Percentiles rank a stretch among this genome's conserved stretches.
Conservation (phyloP, 805 yeast species). For the Yueomyces sp. region DNA sequence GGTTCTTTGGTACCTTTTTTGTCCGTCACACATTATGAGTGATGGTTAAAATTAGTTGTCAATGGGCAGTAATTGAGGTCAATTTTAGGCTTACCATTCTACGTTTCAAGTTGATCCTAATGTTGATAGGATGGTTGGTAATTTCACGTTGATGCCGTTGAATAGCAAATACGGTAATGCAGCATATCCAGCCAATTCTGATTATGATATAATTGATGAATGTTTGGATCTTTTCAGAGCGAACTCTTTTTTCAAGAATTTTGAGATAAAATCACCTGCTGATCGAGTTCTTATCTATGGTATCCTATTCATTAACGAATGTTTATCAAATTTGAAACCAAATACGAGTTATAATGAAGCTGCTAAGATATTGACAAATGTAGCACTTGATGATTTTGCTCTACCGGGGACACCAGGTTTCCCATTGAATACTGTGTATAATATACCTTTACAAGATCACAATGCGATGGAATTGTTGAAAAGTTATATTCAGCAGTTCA, state of each 20-base stretch:
- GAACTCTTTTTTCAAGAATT: constrained; percentile 90
- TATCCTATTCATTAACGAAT: constrained; percentile 75
- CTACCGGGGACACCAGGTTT: constrained; percentile 94
- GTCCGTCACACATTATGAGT: no score
- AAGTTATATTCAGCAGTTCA: constrained; percentile 75
- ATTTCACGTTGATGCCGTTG: constrained; percentile 73
- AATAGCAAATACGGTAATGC: constrained; percentile 84
- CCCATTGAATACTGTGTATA: constrained; percentile 71
- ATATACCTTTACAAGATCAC: constrained; percentile 56
- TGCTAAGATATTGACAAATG: constrained; percentile 55
- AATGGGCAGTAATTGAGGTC: no score
- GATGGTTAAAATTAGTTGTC: no score
- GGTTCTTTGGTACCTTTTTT: no score
- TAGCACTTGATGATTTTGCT: constrained; percentile 76
- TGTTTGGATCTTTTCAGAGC: constrained; percentile 85
- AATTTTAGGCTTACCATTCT: constrained; percentile 54
- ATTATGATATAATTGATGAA: constrained; percentile 89
- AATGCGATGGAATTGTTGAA: constrained; percentile 70
- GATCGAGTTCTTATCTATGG: constrained; percentile 92
- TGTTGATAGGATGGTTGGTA: constrained; percentile 55
- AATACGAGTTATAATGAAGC: constrained; percentile 45
- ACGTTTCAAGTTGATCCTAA: constrained; percentile 56
- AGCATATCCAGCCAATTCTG: constrained; percentile 60
- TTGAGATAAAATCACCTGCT: constrained; percentile 91
- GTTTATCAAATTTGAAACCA: constrained; percentile 49